These are phyloP conservation scores for Wickerhamiella bombiphila DNA, from an alignment of 805 yeast genomes.

Conservation along the genomic window DNA sequence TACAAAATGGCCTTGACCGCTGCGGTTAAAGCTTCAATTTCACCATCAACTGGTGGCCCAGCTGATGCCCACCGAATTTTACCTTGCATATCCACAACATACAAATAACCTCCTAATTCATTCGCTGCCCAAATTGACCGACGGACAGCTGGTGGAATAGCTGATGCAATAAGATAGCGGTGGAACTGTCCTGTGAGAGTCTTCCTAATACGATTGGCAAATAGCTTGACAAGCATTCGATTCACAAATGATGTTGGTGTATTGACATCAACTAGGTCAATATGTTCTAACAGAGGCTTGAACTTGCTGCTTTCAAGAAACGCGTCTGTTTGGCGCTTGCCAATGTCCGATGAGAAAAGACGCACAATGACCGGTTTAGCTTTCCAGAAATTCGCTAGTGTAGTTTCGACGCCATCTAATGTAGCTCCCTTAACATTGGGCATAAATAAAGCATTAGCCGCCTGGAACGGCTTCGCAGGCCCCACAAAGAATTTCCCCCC, in stretches of 20 bases:
- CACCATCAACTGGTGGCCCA: slow-evolving; percentile 63
- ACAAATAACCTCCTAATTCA: slow-evolving; percentile 68
- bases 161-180: slow-evolving; percentile 48
- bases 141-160: slow-evolving; percentile 30
- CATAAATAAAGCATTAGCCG: slow-evolving; percentile 60
- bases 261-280: slow-evolving; percentile 54
- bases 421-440: slow-evolving; percentile 60
- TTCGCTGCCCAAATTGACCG: slow-evolving; percentile 53
- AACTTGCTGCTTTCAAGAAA: slow-evolving; percentile 34
- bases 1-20: neutral
- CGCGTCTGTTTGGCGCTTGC: slow-evolving; percentile 48
- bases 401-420: slow-evolving; percentile 24
- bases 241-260: slow-evolving; percentile 62
- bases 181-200: slow-evolving; percentile 37
- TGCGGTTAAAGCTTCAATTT: slow-evolving; percentile 21
- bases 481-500: slow-evolving; percentile 74
- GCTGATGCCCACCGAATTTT: slow-evolving; percentile 85
- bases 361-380: slow-evolving; percentile 40
- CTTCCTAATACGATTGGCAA: slow-evolving; percentile 32
- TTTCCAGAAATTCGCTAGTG: slow-evolving; percentile 4
- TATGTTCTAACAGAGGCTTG: neutral
- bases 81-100: slow-evolving; percentile 58
- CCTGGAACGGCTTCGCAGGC: slow-evolving; percentile 64
- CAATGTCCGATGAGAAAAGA: slow-evolving; percentile 52
- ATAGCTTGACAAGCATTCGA: slow-evolving; percentile 43